Evolutionary conservation across 805 yeast genomes (phyloP).

Genomic region (Debaryomyces castellii): DNA sequence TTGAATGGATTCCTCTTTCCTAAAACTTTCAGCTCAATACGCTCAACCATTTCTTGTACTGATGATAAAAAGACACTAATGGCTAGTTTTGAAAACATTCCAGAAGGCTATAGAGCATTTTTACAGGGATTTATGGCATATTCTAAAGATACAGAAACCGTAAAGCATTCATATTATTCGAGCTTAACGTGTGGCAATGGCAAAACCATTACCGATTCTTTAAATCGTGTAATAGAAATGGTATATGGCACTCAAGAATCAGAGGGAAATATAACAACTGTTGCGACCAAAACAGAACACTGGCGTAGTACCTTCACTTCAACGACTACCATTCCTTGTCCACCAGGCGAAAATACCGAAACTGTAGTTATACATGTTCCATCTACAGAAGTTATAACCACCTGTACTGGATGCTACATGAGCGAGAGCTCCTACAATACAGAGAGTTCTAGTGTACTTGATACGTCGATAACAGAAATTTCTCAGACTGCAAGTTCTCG

Average conservation of each 20-base stretch:
- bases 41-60: slow-evolving; percentile 1
- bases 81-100: slow-evolving; percentile 7
- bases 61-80: slow-evolving; percentile 3
- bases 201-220: slow-evolving; percentile 1
- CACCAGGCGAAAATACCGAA: slow-evolving; percentile 2
- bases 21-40: slow-evolving; percentile 4
- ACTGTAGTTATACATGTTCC: slow-evolving; percentile 3
- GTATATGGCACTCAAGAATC: slow-evolving; percentile 5
- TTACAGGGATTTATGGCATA: slow-evolving; percentile 12
- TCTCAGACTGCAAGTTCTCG: background rate
- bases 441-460: background rate
- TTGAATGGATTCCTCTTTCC: slow-evolving; percentile 17
- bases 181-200: slow-evolving; percentile 11
- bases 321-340: slow-evolving; percentile 2
- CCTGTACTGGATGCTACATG: background rate
- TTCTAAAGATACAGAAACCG: slow-evolving; percentile 2
- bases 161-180: slow-evolving; percentile 10
- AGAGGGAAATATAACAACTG: slow-evolving; percentile 1
- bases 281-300: slow-evolving; percentile 1
- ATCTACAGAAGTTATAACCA: background rate
- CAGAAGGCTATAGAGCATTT: slow-evolving; percentile 12
- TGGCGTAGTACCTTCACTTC: slow-evolving; percentile 4
- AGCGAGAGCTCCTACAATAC: background rate
- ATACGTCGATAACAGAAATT: background rate
- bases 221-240: slow-evolving; percentile 5